Conservation (phyloP, 2,329 filamentous ascomycete genomes). For the Talaromyces piceae region DNA sequence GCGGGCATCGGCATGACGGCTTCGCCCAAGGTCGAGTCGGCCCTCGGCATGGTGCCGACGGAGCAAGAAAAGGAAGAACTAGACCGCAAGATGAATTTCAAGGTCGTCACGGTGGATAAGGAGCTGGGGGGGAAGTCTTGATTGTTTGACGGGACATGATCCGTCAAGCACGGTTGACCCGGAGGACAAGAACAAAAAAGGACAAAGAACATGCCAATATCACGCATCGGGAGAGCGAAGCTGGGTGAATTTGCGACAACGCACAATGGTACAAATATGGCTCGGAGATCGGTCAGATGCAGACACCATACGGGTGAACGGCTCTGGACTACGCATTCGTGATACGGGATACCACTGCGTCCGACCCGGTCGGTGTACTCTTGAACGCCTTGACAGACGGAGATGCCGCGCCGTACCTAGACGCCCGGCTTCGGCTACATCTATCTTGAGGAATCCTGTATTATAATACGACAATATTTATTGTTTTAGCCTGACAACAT, state of each 20-base stretch:
- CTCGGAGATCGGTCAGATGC: too few relatives aligned
- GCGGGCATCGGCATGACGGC: slow-evolving; percentile 65
- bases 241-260: too few relatives aligned
- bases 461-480: neutral
- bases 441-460: neutral
- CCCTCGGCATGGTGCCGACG: slow-evolving; percentile 63
- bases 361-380: neutral
- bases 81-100: slow-evolving; percentile 35
- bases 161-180: too few relatives aligned
- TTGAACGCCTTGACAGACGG: too few relatives aligned
- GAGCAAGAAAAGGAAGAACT: slow-evolving; percentile 66
- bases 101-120: slow-evolving; percentile 22
- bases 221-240: too few relatives aligned
- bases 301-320: neutral
- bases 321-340: neutral
- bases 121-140: neutral
- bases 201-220: too few relatives aligned
- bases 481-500: too few relatives aligned
- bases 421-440: neutral
- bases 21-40: slow-evolving; percentile 65
- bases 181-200: too few relatives aligned
- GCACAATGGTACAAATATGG: neutral
- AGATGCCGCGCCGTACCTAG: neutral
- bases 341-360: neutral
- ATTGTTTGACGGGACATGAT: too few relatives aligned